Conservation (phyloP, 352 stramenopile genomes). For the Globisporangium recalcitrans region DNA sequence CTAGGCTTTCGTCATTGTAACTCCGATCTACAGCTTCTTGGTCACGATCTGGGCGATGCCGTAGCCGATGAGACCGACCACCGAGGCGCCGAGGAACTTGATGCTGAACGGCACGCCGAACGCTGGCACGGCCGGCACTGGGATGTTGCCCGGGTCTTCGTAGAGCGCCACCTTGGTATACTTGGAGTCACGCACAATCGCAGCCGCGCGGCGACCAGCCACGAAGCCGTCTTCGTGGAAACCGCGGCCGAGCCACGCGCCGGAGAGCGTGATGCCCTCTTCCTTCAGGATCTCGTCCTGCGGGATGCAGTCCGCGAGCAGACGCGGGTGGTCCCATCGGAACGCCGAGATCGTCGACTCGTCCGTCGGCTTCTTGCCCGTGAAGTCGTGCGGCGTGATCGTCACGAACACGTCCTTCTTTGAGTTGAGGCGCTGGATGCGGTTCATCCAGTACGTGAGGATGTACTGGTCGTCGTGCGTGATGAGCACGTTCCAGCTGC, state of each 20-base stretch:
- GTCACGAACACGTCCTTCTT: slow-evolving; percentile 86
- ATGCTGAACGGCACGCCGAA: slow-evolving; percentile 70
- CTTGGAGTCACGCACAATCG: slow-evolving; percentile 75
- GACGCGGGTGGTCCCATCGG: slow-evolving; percentile 80
- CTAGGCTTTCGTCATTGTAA: background rate
- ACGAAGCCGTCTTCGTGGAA: slow-evolving; percentile 88
- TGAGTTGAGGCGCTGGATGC: slow-evolving; percentile 81
- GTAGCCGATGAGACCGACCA: slow-evolving; percentile 58
- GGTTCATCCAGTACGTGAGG: slow-evolving; percentile 89
- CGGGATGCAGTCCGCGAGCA: slow-evolving; percentile 80
- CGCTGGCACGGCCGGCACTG: slow-evolving; percentile 58
- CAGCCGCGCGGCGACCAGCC: slow-evolving; percentile 65
- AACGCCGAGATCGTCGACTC: slow-evolving; percentile 64
- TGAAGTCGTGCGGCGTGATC: slow-evolving; percentile 76
- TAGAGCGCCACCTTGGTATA: slow-evolving; percentile 68
- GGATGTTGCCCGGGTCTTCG: slow-evolving; percentile 80
- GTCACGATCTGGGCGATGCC: slow-evolving; percentile 50
- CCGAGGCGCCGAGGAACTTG: slow-evolving; percentile 43
- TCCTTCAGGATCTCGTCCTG: slow-evolving; percentile 85
- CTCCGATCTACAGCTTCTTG: slow-evolving; percentile 32
- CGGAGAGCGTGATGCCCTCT: slow-evolving; percentile 77
- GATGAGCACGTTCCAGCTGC: slow-evolving; percentile 84
- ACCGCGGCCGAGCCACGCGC: slow-evolving; percentile 72
- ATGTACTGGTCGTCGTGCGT: slow-evolving; percentile 82
- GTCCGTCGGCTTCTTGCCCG: slow-evolving; percentile 44